phyloP scores from a whole-genome alignment of 768 basidiomycete species.

The Tylopilus cervinicoccineus region DNA sequence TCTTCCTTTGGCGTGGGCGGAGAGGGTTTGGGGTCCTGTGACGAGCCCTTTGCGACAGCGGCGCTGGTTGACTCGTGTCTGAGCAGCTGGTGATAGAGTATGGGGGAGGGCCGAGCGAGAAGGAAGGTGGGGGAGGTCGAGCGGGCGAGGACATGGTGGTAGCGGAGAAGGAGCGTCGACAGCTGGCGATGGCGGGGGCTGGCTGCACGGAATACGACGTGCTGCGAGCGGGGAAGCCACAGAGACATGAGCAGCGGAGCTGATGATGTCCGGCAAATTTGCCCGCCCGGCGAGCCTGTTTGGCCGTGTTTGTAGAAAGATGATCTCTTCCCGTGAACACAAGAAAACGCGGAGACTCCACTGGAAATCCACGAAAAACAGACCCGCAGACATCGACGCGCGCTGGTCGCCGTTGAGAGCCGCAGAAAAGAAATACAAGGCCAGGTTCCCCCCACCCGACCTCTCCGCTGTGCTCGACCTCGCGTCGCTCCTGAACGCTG shows the following conservation, averaged over 20 bases:
- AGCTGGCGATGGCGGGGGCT: constrained; percentile 14
- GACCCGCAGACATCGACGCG: constrained; percentile 39
- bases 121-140: constrained; percentile 16
- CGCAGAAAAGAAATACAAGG: constrained; percentile 78
- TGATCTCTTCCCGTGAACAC: constrained; percentile 37
- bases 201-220: constrained; percentile 39
- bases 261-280: constrained; percentile 5
- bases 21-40: constrained; percentile 43
- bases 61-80: constrained; percentile 12
- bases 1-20: constrained; percentile 47
- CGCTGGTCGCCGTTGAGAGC: constrained; percentile 74
- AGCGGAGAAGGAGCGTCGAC: constrained; percentile 3
- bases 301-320: constrained; percentile 29
- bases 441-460: constrained; percentile 74
- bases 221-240: constrained; percentile 64
- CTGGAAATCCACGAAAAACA: constrained; percentile 56
- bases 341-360: constrained; percentile 57
- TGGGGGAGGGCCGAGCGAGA: constrained; percentile 27
- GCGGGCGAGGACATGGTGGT: constrained; percentile 9
- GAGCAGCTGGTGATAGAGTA: constrained; percentile 7
- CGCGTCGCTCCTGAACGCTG: constrained; percentile 35
- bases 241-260: too few relatives aligned
- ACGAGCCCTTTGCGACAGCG: constrained; percentile 17
- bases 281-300: constrained; percentile 12
- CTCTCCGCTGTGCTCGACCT: constrained; percentile 68